Base-by-base conservation (phyloP, 306 rosid species). In the Pueraria montana region DNA sequence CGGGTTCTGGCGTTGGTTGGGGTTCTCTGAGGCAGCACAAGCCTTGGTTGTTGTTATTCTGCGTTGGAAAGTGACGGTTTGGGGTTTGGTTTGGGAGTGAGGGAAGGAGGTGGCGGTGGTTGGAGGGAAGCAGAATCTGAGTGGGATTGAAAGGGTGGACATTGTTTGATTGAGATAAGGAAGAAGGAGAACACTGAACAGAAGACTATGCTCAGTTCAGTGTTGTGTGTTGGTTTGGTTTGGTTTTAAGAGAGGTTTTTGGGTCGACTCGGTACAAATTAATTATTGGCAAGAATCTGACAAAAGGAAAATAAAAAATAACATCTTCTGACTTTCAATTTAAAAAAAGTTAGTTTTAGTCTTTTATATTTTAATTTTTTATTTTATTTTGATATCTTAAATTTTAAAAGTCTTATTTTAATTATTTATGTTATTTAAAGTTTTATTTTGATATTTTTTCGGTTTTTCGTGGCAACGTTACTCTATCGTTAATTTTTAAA, bases 11-110 rank as follows among this genome's bases (percentile, higher is more conserved):
- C 45, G 87, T 20, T 69, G 90, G n/a, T 84, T 72, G 8, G 95
- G 88, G 53, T 86, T 93, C 75, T 90, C 97, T 9, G 98, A 77
- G 56, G 93, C 90, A 21, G 96, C 88, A 88, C 98, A 93, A 12
- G 77, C 53, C 6, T 38, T 73, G 26, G 88, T 16, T 64, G 50
- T 85, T 27, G 78, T 52, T 88, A 55, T 87, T 86, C 81, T 75
- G 65, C 88, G 89, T 53, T 89, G 87, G 32, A 96, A 73, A 34
- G 87, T 34, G 61, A 92, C 67, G 34, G 75, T 82, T 58, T 77
- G 89, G 62, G 81, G 64, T 50, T 53, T 83, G 80, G 82, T 53
- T 77, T 87, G 87, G 64, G 74, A 78, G 36, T 83, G 92, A 72
- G 84, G 74, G 59, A 79, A 80, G 4, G 78, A 43, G 63, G 80